Evolutionary conservation across 768 basidiomycete species (phyloP).

Genomic region (Pulveroboletus frians): DNA sequence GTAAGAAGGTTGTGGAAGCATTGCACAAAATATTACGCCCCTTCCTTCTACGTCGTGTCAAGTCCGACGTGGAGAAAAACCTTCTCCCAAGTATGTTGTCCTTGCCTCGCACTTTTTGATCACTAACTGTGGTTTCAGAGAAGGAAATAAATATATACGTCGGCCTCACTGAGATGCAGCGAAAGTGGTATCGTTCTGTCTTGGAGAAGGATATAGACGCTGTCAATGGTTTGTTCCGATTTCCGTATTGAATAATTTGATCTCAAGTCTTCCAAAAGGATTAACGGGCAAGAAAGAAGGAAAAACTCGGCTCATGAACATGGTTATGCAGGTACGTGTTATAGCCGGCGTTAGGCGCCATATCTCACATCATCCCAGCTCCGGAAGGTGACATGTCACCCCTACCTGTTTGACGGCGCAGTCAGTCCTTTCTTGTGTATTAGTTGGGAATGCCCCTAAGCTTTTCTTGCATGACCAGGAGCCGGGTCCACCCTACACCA

Average conservation of each 20-base stretch:
- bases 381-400: slow-evolving; percentile 85
- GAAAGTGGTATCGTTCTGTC: slow-evolving; percentile 96
- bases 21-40: slow-evolving; percentile 95
- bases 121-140: slow-evolving; percentile 42
- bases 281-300: slow-evolving; percentile 97
- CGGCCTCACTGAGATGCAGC: slow-evolving; percentile 94
- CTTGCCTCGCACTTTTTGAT: not conserved
- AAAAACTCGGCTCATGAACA: slow-evolving; percentile 95
- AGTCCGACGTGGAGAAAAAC: slow-evolving; percentile 95
- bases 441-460: not conserved
- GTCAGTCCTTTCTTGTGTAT: slow-evolving; percentile 33
- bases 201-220: slow-evolving; percentile 98
- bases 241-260: not conserved
- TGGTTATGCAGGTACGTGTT: slow-evolving; percentile 90
- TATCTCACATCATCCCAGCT: slow-evolving; percentile 32
- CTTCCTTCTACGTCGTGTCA: slow-evolving; percentile 90
- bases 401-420: slow-evolving; percentile 92
- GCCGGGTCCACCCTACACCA: slow-evolving; percentile 97
- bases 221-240: slow-evolving; percentile 67
- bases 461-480: slow-evolving; percentile 45
- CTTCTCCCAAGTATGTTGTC: slow-evolving; percentile 71
- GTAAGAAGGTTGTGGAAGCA: slow-evolving; percentile 92
- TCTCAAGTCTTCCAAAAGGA: slow-evolving; percentile 38
- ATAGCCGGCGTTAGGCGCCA: not conserved
- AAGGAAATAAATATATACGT: slow-evolving; percentile 99